These are phyloP conservation scores for Gaeumannomyces sp. DNA, from an alignment of 2,329 filamentous ascomycete genomes.

Conservation along the genomic window DNA sequence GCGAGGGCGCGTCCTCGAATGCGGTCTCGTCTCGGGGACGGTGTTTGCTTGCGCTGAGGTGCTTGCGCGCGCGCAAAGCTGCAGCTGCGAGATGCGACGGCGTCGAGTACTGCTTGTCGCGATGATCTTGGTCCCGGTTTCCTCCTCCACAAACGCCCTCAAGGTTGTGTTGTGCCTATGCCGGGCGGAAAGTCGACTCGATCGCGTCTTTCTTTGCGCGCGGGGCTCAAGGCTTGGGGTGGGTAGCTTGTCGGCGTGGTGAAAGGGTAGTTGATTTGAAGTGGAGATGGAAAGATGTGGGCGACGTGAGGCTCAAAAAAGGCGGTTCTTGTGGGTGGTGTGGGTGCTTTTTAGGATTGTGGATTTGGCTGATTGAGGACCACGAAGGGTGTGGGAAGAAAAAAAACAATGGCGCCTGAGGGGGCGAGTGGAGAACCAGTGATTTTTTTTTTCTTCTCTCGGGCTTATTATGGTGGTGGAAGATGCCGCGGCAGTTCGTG, in stretches of 20 bases:
- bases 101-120: neutral
- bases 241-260: conserved; percentile 7
- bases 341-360: conserved; percentile 9
- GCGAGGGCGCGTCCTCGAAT: neutral
- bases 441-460: conserved; percentile 8
- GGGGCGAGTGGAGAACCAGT: conserved; percentile 10
- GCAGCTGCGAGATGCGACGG: neutral
- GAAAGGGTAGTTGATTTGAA: conserved; percentile 5
- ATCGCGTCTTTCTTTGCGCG: neutral
- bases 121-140: neutral
- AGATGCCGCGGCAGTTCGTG: neutral
- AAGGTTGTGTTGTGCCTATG: neutral
- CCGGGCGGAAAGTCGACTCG: neutral
- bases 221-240: conserved; percentile 8
- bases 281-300: conserved; percentile 14
- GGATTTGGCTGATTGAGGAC: conserved; percentile 6
- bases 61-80: neutral
- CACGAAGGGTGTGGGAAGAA: conserved; percentile 1
- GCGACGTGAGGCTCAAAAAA: conserved; percentile 13
- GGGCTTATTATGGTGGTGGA: conserved; percentile 2
- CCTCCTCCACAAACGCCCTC: neutral
- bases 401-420: conserved; percentile 8
- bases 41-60: neutral
- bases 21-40: neutral
- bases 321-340: conserved; percentile 11